phyloP scores from a whole-genome alignment of 2,329 filamentous ascomycete species.

The Allantophomopsis lycopodina region DNA sequence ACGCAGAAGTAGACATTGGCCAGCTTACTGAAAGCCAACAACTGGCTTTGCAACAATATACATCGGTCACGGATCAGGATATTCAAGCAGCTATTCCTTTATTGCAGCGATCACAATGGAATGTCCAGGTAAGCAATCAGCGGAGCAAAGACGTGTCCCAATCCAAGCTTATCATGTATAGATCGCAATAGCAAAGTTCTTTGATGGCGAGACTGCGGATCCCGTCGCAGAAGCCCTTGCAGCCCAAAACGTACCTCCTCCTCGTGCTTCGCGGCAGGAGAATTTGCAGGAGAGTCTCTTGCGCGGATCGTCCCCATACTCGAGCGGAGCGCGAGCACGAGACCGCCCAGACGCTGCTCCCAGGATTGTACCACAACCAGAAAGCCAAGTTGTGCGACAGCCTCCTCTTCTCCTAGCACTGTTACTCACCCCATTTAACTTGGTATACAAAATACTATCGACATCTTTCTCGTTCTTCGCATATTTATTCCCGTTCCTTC shows the following conservation, averaged over 20 bases:
- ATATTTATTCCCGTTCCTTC: slow-evolving; percentile 70
- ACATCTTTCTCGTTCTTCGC: slow-evolving; percentile 59
- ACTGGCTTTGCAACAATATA: slow-evolving; percentile 76
- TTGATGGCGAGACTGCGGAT: slow-evolving; percentile 84
- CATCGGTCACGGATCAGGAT: slow-evolving; percentile 75
- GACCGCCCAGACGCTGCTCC: slow-evolving; percentile 55
- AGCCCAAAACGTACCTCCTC: slow-evolving; percentile 44
- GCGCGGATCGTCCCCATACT: slow-evolving; percentile 18
- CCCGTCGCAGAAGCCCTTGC: slow-evolving; percentile 64
- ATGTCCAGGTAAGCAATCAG: slow-evolving; percentile 54
- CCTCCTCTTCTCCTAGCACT: slow-evolving; percentile 66
- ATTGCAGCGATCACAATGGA: slow-evolving; percentile 84
- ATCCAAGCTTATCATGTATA: slow-evolving; percentile 23
- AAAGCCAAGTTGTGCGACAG: slow-evolving; percentile 48
- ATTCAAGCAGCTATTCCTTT: slow-evolving; percentile 63
- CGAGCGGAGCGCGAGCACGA: slow-evolving; percentile 17
- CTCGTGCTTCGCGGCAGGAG: slow-evolving; percentile 51
- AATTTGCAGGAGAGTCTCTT: slow-evolving; percentile 53
- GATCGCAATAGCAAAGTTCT: slow-evolving; percentile 96
- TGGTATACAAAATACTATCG: slow-evolving; percentile 61
- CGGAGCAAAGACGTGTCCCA: neutral
- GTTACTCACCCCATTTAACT: slow-evolving; percentile 67
- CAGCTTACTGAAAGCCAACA: slow-evolving; percentile 69
- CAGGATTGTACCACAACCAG: slow-evolving; percentile 66
- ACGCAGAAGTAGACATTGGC: slow-evolving; percentile 42